phyloP scores from a whole-genome alignment of 1,139 yeast genomes.

The Blastobotrys petasosporus region DNA sequence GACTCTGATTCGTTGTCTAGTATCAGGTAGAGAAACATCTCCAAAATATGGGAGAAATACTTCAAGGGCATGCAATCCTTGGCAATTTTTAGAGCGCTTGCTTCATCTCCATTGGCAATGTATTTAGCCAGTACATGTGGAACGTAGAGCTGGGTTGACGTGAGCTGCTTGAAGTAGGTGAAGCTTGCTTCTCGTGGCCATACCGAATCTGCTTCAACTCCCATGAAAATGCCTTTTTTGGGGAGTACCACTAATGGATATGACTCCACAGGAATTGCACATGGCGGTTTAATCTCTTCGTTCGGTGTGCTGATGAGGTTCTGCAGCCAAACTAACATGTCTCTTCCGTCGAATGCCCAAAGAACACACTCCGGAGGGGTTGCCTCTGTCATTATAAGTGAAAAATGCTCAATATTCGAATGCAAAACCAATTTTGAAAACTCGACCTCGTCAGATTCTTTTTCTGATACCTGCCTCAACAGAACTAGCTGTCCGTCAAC shows the following conservation, averaged over 20 bases:
- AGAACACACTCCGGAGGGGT: slow-evolving; percentile 14
- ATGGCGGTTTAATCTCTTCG: slow-evolving; percentile 11
- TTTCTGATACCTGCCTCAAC: slow-evolving; percentile 18
- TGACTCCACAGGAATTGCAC: slow-evolving; percentile 31
- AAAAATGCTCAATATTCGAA: slow-evolving; percentile 27
- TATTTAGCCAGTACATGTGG: slow-evolving; percentile 34
- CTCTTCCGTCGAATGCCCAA: slow-evolving; percentile 41
- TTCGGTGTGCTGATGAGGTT: background rate
- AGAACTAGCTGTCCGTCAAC: slow-evolving; percentile 34
- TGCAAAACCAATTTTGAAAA: slow-evolving; percentile 25
- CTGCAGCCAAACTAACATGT: slow-evolving; percentile 31
- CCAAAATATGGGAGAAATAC: slow-evolving; percentile 46
- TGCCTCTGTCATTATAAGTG: slow-evolving; percentile 13
- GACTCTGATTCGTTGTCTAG: slow-evolving; percentile 31
- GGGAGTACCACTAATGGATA: slow-evolving; percentile 38
- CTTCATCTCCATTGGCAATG: slow-evolving; percentile 22
- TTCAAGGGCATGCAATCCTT: slow-evolving; percentile 39
- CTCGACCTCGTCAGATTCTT: slow-evolving; percentile 13
- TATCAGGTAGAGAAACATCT: slow-evolving; percentile 39
- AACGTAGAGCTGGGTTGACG: slow-evolving; percentile 35
- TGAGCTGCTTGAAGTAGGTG: slow-evolving; percentile 32
- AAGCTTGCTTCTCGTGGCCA: slow-evolving; percentile 32
- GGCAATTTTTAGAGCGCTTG: slow-evolving; percentile 31
- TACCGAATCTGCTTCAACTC: slow-evolving; percentile 36
- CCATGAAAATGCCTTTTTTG: slow-evolving; percentile 38